Conservation (phyloP, 1,284 basidiomycete species). For the Ustilago vetiveriae region DNA sequence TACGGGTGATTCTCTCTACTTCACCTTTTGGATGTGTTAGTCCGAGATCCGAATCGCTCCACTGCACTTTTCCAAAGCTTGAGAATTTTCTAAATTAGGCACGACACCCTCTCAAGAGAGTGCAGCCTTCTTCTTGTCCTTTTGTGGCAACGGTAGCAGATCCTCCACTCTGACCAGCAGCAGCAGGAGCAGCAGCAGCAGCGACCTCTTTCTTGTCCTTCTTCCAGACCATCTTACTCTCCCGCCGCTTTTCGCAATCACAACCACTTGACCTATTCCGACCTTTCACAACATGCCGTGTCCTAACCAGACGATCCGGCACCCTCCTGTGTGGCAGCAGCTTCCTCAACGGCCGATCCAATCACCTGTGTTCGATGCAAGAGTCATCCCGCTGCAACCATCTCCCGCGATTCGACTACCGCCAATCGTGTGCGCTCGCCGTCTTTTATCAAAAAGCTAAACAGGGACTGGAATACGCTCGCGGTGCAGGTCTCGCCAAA, state of each 20-base stretch:
- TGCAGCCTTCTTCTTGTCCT: no score
- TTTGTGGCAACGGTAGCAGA: slow-evolving; percentile 7
- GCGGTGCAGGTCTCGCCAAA: slow-evolving; percentile 53
- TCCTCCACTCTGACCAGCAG: no score
- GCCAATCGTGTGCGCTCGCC: slow-evolving; percentile 42
- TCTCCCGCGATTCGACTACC: slow-evolving; percentile 57
- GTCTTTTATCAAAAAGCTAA: slow-evolving; percentile 56
- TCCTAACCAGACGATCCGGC: slow-evolving; percentile 38
- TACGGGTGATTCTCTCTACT: no score
- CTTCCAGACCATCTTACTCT: no score
- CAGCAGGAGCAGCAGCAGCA: no score
- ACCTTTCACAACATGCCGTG: slow-evolving; percentile 30
- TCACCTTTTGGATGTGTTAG: slow-evolving; percentile 4
- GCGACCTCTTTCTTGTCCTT: neutral
- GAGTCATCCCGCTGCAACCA: slow-evolving; percentile 17
- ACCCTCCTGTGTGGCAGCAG: neutral
- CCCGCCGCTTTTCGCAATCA: no score
- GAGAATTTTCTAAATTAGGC: slow-evolving; percentile 1
- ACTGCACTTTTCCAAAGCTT: slow-evolving; percentile 26
- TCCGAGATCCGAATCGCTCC: slow-evolving; percentile 26
- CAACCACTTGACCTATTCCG: neutral
- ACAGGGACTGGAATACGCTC: slow-evolving; percentile 46
- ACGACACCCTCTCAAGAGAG: no score
- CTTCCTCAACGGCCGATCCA: neutral
- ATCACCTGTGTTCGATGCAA: slow-evolving; percentile 53